phyloP scores from a whole-genome alignment of 2,329 filamentous ascomycete genomes.

The Monascus ruber region DNA sequence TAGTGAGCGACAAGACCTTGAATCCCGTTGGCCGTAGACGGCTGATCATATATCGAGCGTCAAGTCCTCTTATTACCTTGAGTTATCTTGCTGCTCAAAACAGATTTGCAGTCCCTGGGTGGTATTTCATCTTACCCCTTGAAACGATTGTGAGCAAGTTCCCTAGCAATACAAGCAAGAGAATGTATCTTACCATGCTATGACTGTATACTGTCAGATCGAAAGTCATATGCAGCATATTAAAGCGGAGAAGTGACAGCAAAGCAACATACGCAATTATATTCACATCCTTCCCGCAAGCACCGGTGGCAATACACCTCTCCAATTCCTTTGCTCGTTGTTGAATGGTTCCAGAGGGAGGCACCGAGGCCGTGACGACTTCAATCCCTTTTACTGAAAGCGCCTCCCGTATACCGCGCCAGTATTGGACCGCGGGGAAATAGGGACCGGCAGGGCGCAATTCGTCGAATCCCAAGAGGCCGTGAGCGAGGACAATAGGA shows the following conservation, averaged over 20 bases:
- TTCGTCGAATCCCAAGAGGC: conserved; percentile 56
- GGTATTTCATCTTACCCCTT: not conserved
- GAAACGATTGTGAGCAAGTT: not conserved
- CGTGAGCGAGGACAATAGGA: conserved; percentile 53
- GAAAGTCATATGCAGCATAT: not conserved
- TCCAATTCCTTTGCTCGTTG: conserved; percentile 43
- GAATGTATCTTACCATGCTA: conserved; percentile 33
- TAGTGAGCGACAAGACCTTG: conserved; percentile 60
- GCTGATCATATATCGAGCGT: conserved; percentile 54
- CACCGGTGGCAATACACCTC: conserved; percentile 41
- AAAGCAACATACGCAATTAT: conserved; percentile 46
- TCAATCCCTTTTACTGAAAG: conserved; percentile 45
- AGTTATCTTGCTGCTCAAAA: too few relatives aligned
- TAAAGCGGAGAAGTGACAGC: not conserved
- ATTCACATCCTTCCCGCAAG: conserved; percentile 48
- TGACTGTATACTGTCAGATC: conserved; percentile 20
- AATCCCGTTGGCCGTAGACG: conserved; percentile 50
- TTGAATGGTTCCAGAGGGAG: conserved; percentile 49
- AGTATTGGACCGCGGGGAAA: conserved; percentile 51
- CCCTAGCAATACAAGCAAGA: not conserved
- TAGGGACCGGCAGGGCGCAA: conserved; percentile 42
- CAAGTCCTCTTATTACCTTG: conserved; percentile 41
- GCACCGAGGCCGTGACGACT: conserved; percentile 51
- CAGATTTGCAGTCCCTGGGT: too few relatives aligned
- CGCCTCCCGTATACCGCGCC: conserved; percentile 52